Percentiles rank a stretch among this genome's conserved stretches.
Evolutionary conservation across 2,329 filamentous ascomycete genomes (phyloP).

Genomic region (Boeremia exigua): DNA sequence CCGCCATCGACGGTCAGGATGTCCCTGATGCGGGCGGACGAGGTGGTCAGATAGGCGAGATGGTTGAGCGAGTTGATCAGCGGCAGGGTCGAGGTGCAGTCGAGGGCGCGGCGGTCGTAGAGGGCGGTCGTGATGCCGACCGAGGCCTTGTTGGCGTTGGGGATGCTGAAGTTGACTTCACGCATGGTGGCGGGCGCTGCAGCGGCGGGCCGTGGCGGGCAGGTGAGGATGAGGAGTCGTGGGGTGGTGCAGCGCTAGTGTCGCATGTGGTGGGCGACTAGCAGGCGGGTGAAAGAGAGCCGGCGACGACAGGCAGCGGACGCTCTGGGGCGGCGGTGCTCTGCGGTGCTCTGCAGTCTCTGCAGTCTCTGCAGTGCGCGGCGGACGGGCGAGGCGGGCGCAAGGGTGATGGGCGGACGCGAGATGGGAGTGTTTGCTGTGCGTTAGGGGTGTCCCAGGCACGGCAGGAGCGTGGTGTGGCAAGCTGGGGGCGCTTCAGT

Average conservation of each 20-base stretch:
- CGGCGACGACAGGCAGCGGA: conserved; percentile 20
- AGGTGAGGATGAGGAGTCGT: conserved; percentile 20
- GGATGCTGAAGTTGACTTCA: conserved; percentile 99
- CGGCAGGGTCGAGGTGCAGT: conserved; percentile 96
- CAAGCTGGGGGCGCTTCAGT: conserved; percentile 12
- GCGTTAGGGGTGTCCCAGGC: conserved; percentile 39
- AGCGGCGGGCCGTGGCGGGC: conserved; percentile 20
- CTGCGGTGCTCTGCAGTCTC: no score
- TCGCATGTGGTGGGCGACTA: conserved; percentile 38
- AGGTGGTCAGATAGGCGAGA: conserved; percentile 96
- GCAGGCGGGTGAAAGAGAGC: conserved; percentile 14
- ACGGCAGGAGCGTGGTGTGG: conserved; percentile 26
- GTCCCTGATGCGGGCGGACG: conserved; percentile 94
- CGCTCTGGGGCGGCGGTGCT: conserved; percentile 3
- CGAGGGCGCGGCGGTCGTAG: conserved; percentile 94
- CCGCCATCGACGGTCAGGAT: conserved; percentile 98
- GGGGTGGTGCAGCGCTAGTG: conserved; percentile 42
- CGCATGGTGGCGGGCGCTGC: conserved; percentile 71
- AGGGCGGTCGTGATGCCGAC: conserved; percentile 98
- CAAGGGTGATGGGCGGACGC: conserved; percentile 21
- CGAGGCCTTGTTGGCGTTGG: conserved; percentile 98
- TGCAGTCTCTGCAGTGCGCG: neutral
- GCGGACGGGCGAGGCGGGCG: conserved; percentile 2
- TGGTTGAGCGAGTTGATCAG: conserved; percentile 99
- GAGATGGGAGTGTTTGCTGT: conserved; percentile 42